Conservation (phyloP, 192 early-diverging fungal species). For the Coemansia sp. region DNA sequence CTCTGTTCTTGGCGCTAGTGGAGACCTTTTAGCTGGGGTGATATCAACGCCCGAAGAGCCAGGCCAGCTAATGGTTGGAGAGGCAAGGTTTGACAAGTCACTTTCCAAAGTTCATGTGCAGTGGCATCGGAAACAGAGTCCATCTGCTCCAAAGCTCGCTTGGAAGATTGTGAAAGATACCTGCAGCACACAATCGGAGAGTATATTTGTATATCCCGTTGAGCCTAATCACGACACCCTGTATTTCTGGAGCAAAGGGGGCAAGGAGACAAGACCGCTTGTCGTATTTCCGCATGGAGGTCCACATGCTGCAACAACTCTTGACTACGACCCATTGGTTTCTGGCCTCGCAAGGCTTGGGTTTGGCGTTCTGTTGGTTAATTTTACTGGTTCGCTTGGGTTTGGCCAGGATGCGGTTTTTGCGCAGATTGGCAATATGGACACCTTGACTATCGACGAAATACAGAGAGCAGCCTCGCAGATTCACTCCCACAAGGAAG, state of each 20-base stretch:
- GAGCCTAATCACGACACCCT: slow-evolving; percentile 12
- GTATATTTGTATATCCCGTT: slow-evolving; percentile 37
- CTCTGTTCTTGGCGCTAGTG: slow-evolving; percentile 48
- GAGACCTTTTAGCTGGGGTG: slow-evolving; percentile 48
- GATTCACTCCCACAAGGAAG: slow-evolving; percentile 39
- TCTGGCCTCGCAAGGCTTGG: slow-evolving; percentile 61
- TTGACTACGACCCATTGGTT: slow-evolving; percentile 52
- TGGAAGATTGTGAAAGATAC: slow-evolving; percentile 19
- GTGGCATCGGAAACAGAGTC: slow-evolving; percentile 17
- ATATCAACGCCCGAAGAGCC: slow-evolving; percentile 60
- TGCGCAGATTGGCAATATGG: slow-evolving; percentile 64
- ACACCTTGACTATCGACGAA: slow-evolving; percentile 67
- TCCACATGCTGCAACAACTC: slow-evolving; percentile 61
- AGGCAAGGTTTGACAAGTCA: not conserved
- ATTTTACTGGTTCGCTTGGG: slow-evolving; percentile 78
- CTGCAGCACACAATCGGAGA: slow-evolving; percentile 12
- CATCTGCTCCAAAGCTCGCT: not conserved
- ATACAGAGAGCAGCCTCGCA: slow-evolving; percentile 50
- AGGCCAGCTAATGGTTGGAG: slow-evolving; percentile 42
- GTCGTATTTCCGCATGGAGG: slow-evolving; percentile 81
- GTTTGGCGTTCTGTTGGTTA: slow-evolving; percentile 66
- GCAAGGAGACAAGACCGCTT: slow-evolving; percentile 49
- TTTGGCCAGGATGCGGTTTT: slow-evolving; percentile 72
- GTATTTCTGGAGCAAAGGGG: slow-evolving; percentile 30
- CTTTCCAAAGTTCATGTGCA: slow-evolving; percentile 1